Percentiles rank a stretch among this genome's conserved stretches.
Evolutionary conservation across 805 yeast genomes (phyloP).

Genomic region (Lipomyces orientalis): DNA sequence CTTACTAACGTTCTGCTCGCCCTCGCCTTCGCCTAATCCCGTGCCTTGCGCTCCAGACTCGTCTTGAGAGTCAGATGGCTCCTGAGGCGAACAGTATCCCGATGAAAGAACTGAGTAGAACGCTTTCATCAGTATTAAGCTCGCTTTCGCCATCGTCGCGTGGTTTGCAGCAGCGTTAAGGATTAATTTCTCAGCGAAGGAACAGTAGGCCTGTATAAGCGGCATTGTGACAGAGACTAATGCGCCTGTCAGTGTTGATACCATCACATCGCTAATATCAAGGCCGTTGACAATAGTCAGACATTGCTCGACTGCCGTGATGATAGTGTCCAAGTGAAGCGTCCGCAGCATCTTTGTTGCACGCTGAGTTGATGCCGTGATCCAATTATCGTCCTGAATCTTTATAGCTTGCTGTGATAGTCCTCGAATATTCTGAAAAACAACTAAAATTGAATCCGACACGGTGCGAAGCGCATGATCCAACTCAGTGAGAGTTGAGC

Average conservation of each 20-base stretch:
- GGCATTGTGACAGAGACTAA: conserved; percentile 62
- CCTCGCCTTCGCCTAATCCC: conserved; percentile 91
- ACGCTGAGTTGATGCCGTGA: conserved; percentile 41
- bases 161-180: conserved; percentile 57
- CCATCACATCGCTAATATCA: conserved; percentile 49
- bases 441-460: conserved; percentile 64
- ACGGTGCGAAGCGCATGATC: conserved; percentile 59
- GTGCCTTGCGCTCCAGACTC: conserved; percentile 79
- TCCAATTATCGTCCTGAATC: conserved; percentile 73
- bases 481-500: conserved; percentile 5
- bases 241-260: conserved; percentile 44
- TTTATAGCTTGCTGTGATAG: conserved; percentile 40
- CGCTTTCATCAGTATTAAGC: conserved; percentile 61
- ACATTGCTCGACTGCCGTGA: conserved; percentile 47
- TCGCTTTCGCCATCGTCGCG: conserved; percentile 61
- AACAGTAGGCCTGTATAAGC: conserved; percentile 62
- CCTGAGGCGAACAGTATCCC: conserved; percentile 93
- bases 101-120: conserved; percentile 68
- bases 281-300: conserved; percentile 47
- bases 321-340: conserved; percentile 51
- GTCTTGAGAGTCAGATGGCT: conserved; percentile 66
- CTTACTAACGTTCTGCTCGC: conserved; percentile 78
- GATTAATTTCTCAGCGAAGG: conserved; percentile 54
- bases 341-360: conserved; percentile 49
- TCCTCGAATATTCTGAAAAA: conserved; percentile 62